Base-by-base conservation (phyloP, 2,329 filamentous ascomycete genomes). In the Stenocarpella maydis region DNA sequence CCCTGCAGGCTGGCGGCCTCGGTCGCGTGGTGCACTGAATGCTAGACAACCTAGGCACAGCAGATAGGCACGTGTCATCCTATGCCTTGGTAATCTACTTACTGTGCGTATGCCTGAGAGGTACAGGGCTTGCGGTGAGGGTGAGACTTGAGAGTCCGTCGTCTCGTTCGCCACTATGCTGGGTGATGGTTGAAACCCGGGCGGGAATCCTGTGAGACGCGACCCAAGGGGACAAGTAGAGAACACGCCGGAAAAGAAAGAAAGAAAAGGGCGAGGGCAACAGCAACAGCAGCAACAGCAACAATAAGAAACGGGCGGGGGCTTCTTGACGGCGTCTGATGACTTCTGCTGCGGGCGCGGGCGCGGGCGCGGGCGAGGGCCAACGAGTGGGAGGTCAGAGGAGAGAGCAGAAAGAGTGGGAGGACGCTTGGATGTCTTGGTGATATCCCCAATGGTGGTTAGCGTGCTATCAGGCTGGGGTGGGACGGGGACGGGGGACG, bases 401-500 rank as follows among this genome's bases (percentile, higher is more conserved):
- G 9, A 39, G 52, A n/a, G 49, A 26, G 34, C 14, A 34, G 28
- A 15, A 12, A 12, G 24, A 34, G 50, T 28, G 45, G 19, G 37
- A 15, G 10, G 58, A 28, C 41, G 58, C 58, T 47, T 63, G 58
- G 58, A 49, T 63, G 58, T 63, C 58, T 63, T 63, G 58, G 58
- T 47, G 41, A 63, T 49, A 63, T 63, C 49, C 43, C 58, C 43
- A 49, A 49, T 63, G 58, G 41, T 24, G 45, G 58, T 63, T 63
- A 63, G 58, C 58, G 58, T 37, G 28, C 28, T 63, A 63, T 63
- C n/a, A 43, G 41, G 58, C n/a, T 63, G 58, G 43, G 58, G 58
- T 63, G 58, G 28, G 58, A 63, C 43, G 28, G 41, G 54, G 54
- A 28, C 26, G 54, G 28, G 41, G 54, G 54, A 28, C 26, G 54